Base-by-base conservation (phyloP, 805 yeast genomes). In the Wickerhamiella cacticola region DNA sequence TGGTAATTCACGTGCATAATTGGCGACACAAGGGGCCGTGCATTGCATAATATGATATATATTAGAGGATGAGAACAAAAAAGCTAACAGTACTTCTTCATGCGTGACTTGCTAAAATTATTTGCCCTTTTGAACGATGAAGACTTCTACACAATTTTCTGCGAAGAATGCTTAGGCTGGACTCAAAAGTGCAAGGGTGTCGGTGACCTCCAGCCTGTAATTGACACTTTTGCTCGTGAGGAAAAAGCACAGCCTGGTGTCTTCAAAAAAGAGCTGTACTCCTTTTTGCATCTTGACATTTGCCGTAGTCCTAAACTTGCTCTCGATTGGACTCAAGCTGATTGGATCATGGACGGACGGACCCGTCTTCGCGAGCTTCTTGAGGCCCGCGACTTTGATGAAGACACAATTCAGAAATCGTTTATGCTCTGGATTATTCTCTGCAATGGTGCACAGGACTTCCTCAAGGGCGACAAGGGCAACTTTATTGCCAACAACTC, bases 401-500 rank as follows among this genome's bases (percentile, higher is more conserved):
- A 44, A 36, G 47, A 35, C 18, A 29, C 40, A 21, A 35, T 44
- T 18, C 41, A 44, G 21, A 44, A 34, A 26, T 19, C 47, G 5
- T 44, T 44, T 18, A 35, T 44, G 47, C 47, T 44, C 12, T 44
- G 47, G 47, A 44, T 44, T 25, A 25, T 44, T 16, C 28, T 44
- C 35, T 44, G 47, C 28, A 44, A 44, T 19, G 47, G 47, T n/a
- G 47, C 47, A 6, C 47, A 35, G 15, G 47, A 44, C 31, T 44
- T 43, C 39, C 39, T 43, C 39, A 43, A 33, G 46, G 46, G 46
- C 34, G 46, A 43, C 31, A 43, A 31, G 22, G n/a, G 23, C 23
- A 43, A 43, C 26, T 43, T 43, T 22, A 43, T 43, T 22, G 31
- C 57, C 60, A 48, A 60, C 61, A 9, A 56, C 55, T 12, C 66